phyloP scores from a whole-genome alignment of 75 land plant genomes.

The Selaginella tamariscina region DNA sequence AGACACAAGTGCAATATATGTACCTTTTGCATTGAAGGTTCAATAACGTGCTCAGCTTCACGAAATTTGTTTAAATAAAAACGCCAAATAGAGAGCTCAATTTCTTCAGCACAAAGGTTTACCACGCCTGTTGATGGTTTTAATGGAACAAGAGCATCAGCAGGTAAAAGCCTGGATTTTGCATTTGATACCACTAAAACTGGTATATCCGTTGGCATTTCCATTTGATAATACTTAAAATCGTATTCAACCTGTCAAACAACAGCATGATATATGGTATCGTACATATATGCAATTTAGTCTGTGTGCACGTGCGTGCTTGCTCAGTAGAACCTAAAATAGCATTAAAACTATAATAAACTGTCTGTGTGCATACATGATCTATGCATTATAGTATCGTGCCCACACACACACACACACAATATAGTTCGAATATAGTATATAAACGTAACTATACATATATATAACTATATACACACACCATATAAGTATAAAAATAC shows the following conservation, averaged over 20 bases:
- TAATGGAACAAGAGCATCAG: conserved; percentile 74
- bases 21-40: conserved; percentile 55
- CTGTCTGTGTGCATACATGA: no score
- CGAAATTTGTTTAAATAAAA: conserved; percentile 47
- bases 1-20: not conserved
- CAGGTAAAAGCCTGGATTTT: conserved; percentile 77
- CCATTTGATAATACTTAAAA: conserved; percentile 71
- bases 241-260: conserved; percentile 73
- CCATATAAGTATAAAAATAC: no score
- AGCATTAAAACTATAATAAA: no score
- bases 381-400: no score
- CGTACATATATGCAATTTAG: conserved; percentile 5
- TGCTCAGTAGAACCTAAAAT: not conserved
- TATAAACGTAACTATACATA: no score
- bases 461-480: no score
- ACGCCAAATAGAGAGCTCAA: conserved; percentile 53
- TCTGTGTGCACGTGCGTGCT: conserved; percentile 1
- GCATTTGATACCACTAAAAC: conserved; percentile 64
- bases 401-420: no score
- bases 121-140: conserved; percentile 30
- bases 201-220: conserved; percentile 75
- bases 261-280: no score
- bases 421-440: no score
- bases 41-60: conserved; percentile 47
- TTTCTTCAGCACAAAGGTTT: conserved; percentile 10